These are phyloP conservation scores for Clonostachys sp. DNA, from an alignment of 2,329 filamentous ascomycete genomes.

Conservation along the genomic window DNA sequence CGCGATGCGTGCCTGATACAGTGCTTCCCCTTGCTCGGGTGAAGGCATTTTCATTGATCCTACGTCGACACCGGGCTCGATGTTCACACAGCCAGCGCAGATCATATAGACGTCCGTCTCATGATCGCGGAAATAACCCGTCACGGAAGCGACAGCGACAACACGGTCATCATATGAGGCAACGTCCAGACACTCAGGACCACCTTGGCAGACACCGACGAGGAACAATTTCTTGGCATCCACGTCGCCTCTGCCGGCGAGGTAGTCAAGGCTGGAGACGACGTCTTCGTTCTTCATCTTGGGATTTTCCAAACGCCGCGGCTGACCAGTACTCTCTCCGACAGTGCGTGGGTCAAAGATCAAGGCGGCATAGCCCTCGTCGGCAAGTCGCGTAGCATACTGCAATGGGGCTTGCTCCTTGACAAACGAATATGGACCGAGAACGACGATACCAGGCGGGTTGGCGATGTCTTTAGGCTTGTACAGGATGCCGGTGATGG, in stretches of 20 bases:
- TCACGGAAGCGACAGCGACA: constrained; percentile 11
- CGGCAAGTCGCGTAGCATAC: constrained; percentile 19
- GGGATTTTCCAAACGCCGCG: constrained; percentile 18
- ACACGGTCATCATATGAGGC: constrained; percentile 16
- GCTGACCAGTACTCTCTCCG: constrained; percentile 18
- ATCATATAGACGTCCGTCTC: constrained; percentile 22
- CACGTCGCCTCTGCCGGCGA: constrained; percentile 14
- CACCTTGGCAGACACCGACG: constrained; percentile 19
- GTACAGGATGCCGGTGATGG: constrained; percentile 10
- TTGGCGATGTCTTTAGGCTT: constrained; percentile 12
- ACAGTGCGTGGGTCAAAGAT: constrained; percentile 22
- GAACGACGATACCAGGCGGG: constrained; percentile 18
- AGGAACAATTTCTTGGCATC: constrained; percentile 12
- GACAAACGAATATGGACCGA: constrained; percentile 16
- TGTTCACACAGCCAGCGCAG: constrained; percentile 17
- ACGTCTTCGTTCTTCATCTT: constrained; percentile 21
- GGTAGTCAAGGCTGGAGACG: constrained; percentile 18
- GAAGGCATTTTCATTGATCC: constrained; percentile 8
- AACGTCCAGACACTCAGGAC: constrained; percentile 18
- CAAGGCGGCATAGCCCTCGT: constrained; percentile 20
- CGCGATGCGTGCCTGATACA: constrained; percentile 14
- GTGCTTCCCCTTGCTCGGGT: constrained; percentile 18
- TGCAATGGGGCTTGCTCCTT: constrained; percentile 21
- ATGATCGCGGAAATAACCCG: constrained; percentile 18
- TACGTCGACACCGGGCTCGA: constrained; percentile 1